Conservation (phyloP, 225 moss, liverwort and hornwort genomes). For the Physcomitrellopsis africana region DNA sequence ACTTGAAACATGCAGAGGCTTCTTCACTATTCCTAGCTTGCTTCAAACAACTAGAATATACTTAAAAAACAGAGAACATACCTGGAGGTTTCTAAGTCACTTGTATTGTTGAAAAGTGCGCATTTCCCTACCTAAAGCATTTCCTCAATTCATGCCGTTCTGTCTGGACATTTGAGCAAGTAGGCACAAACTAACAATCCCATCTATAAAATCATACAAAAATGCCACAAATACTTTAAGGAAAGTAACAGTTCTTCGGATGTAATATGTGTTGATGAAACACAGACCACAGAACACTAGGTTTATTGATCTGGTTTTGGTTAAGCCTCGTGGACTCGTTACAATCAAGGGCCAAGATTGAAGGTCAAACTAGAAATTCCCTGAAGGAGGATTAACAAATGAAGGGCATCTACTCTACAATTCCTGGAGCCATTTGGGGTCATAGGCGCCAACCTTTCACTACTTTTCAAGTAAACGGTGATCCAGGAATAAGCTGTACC, state of each 20-base stretch:
- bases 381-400: conserved; percentile 11
- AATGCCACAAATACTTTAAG: background rate
- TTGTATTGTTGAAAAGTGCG: too few relatives aligned
- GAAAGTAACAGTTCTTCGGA: background rate
- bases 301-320: background rate
- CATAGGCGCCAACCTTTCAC: conserved; percentile 12
- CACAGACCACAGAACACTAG: background rate
- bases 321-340: conserved; percentile 20
- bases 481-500: background rate
- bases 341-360: conserved; percentile 13
- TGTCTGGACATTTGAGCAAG: too few relatives aligned
- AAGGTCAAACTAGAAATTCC: conserved; percentile 10
- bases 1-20: too few relatives aligned
- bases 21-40: too few relatives aligned
- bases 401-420: conserved; percentile 17
- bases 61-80: too few relatives aligned
- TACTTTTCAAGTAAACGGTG: conserved; percentile 15
- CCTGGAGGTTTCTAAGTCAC: too few relatives aligned
- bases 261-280: background rate
- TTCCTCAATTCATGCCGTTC: too few relatives aligned
- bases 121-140: too few relatives aligned
- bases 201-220: background rate
- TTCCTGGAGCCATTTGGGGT: conserved; percentile 1
- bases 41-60: too few relatives aligned
- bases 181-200: background rate